These are phyloP conservation scores for Sherardia arvensis DNA, from an alignment of 257 asterid genomes.

Conservation along the genomic window DNA sequence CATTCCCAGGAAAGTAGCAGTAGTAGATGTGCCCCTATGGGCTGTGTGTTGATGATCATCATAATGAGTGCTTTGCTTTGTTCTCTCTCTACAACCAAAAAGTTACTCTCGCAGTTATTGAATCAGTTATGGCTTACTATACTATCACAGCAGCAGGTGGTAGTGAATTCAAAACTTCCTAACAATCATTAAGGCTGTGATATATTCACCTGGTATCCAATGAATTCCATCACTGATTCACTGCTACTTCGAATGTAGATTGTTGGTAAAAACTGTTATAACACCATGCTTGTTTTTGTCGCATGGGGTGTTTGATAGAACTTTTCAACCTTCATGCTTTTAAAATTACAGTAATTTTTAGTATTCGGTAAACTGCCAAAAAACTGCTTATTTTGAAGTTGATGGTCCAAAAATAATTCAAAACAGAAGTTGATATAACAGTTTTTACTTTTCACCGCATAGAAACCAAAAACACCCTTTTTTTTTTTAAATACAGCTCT, in stretches of 20 bases:
- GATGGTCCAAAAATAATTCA: too few relatives aligned
- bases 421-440: too few relatives aligned
- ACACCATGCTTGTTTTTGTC: too few relatives aligned
- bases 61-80: constrained; percentile 6
- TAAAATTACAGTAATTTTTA: too few relatives aligned
- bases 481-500: too few relatives aligned
- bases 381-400: too few relatives aligned
- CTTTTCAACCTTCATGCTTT: too few relatives aligned
- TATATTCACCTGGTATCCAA: constrained; percentile 8
- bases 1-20: constrained; percentile 17
- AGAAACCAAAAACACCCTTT: too few relatives aligned
- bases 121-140: neutral
- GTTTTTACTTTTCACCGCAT: too few relatives aligned
- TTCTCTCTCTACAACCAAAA: constrained; percentile 7
- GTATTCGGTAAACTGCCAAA: too few relatives aligned
- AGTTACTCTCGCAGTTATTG: neutral
- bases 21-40: neutral
- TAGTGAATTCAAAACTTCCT: neutral
- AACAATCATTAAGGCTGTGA: constrained; percentile 7
- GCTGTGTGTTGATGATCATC: neutral
- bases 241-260: neutral
- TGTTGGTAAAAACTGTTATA: too few relatives aligned
- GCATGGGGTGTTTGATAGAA: too few relatives aligned
- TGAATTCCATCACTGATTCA: constrained; percentile 6
- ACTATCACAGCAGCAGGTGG: neutral